Conservation (phyloP, 2,329 filamentous ascomycete species). For the Hypoxylon sp. region DNA sequence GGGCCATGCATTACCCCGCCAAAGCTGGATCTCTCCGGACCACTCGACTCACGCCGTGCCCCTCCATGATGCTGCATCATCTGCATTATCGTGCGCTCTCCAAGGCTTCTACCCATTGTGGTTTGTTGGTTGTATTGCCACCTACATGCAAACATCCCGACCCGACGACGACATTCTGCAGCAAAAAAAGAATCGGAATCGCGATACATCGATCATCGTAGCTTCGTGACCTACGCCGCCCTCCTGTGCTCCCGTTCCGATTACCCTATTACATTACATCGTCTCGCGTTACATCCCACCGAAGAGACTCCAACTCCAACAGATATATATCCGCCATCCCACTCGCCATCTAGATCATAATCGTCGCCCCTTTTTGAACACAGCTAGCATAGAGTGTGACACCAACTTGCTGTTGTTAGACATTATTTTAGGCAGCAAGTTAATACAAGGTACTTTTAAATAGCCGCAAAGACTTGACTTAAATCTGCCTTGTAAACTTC, state of each 20-base stretch:
- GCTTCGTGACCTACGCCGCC: not conserved
- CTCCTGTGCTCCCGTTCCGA: conserved; percentile 3
- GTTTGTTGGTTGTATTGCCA: conserved; percentile 10
- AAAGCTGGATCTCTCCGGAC: conserved; percentile 20
- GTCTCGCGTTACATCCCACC: not conserved
- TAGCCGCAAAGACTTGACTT: not conserved
- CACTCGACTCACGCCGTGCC: conserved; percentile 23
- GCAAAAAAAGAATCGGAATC: conserved; percentile 17
- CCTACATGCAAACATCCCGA: conserved; percentile 9
- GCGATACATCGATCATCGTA: conserved; percentile 24
- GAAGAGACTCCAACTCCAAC: not conserved
- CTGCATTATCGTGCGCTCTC: conserved; percentile 31
- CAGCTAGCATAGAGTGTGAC: not conserved
- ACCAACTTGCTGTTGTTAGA: conserved; percentile 16
- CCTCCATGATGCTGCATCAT: conserved; percentile 40
- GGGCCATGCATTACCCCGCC: conserved; percentile 32
- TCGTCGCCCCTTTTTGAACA: not conserved
- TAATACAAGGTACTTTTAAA: conserved; percentile 31
- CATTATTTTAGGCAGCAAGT: conserved; percentile 30
- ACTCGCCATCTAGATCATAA: not conserved
- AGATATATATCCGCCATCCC: conserved; percentile 17
- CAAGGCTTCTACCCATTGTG: not conserved
- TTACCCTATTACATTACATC: conserved; percentile 14
- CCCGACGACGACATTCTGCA: conserved; percentile 47
- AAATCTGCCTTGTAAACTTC: conserved; percentile 8